Base-by-base conservation (phyloP, 2,329 filamentous ascomycete species). In the Leptosphaerulina australis region DNA sequence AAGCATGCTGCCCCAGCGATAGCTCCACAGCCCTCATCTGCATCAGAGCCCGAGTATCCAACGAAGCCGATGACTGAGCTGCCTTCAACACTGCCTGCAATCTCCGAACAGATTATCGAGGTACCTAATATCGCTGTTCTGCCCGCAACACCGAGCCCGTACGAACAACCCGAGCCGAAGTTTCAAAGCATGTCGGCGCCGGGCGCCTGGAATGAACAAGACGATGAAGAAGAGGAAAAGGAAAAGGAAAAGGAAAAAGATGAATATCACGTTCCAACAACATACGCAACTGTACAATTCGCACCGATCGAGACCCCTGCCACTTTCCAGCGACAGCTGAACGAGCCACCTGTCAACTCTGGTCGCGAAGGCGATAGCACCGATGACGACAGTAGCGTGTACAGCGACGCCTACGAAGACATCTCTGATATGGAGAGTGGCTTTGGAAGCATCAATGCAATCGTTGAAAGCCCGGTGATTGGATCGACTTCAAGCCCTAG, bases 391-490 rank as follows among this genome's bases (percentile, higher is more conserved):
- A 71, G 66, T 49, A 86, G 82, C 53, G 80, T 89, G 18, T 92
- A 90, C 66, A 90, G 86, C 57, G 89, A 92, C 70, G 88, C 88
- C 1, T 87, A 87, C 44, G 89, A 92, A 70, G 87, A 91, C 53
- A 75, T 88, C 0, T 83, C 83, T 0, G 85, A 90, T 11, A 64
- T 79, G 3, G 85, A 88, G 29, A 82, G 83, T 36, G 88, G 86
- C 0, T 92, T 90, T 62, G 78, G 84, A 63, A 91, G 88, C 4
- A 77, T 92, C 6, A 81, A 91, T 69, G 88, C 88, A 9, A 82
- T 91, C 7, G 80, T 90, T 1, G 82, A 86, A 15, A 84, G 80
- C 36, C 84, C 87, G 3, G 61, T 77, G 1, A 55, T 66, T 41
- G 56, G 68, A 25, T 59, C 64, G 35, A 34, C 60, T 35, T 33